Conservation (phyloP, 495 filamentous ascomycete species). For the Penicillium diatomitis region DNA sequence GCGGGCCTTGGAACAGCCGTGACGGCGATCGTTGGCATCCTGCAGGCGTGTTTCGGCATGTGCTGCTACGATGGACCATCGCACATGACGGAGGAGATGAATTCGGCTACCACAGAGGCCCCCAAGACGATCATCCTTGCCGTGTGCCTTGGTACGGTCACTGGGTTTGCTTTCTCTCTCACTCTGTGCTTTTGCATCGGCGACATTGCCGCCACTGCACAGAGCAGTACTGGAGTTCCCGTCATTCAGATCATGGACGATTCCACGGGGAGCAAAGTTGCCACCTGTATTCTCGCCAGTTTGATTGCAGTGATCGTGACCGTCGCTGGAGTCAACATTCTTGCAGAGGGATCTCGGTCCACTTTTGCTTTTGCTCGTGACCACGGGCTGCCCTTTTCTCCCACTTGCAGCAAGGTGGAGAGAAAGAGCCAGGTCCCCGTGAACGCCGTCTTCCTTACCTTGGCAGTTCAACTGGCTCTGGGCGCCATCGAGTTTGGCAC, state of each 20-base stretch:
- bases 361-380: slow-evolving; percentile 42
- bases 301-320: slow-evolving; percentile 35
- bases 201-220: slow-evolving; percentile 29
- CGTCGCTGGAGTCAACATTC: slow-evolving; percentile 31
- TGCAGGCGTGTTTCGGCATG: slow-evolving; percentile 52
- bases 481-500: slow-evolving; percentile 51
- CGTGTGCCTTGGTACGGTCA: slow-evolving; percentile 41
- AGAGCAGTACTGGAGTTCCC: slow-evolving; percentile 36
- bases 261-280: slow-evolving; percentile 32
- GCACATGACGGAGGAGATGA: slow-evolving; percentile 46
- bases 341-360: slow-evolving; percentile 36
- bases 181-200: slow-evolving; percentile 43
- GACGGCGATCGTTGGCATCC: slow-evolving; percentile 44
- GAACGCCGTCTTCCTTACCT: slow-evolving; percentile 40
- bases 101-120: slow-evolving; percentile 39
- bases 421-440: slow-evolving; percentile 35
- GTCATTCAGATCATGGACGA: slow-evolving; percentile 43
- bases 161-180: slow-evolving; percentile 41
- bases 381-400: slow-evolving; percentile 38
- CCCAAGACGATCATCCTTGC: slow-evolving; percentile 48
- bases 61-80: slow-evolving; percentile 40
- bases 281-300: slow-evolving; percentile 30
- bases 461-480: slow-evolving; percentile 43
- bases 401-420: slow-evolving; percentile 31
- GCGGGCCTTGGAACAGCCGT: slow-evolving; percentile 44